A percentile compares a stretch with the other conserved stretches of the same genome.
phyloP scores from a whole-genome alignment of 2,329 filamentous ascomycete genomes.

The Graphilbum sp. region DNA sequence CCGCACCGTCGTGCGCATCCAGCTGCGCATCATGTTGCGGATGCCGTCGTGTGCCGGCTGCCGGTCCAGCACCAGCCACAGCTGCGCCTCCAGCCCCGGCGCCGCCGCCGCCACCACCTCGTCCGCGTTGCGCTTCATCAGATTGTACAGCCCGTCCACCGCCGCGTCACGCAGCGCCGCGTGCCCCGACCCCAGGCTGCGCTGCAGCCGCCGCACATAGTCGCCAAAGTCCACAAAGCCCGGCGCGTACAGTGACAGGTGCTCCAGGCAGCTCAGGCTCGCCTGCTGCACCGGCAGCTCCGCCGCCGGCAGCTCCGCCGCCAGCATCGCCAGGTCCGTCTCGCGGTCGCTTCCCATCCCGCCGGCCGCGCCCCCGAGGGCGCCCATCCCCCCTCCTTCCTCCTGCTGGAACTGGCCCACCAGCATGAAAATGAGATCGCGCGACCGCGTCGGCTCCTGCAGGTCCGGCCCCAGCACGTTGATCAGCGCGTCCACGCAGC shows the following conservation, averaged over 20 bases:
- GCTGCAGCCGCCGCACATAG: conserved; percentile 73
- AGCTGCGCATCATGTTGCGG: conserved; percentile 78
- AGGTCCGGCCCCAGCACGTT: conserved; percentile 92
- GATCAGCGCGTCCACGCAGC: conserved; percentile 87
- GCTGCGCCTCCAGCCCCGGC: conserved; percentile 67
- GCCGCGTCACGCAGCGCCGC: conserved; percentile 60
- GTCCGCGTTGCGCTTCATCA: conserved; percentile 84
- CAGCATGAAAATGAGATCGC: conserved; percentile 78
- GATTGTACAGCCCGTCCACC: conserved; percentile 75
- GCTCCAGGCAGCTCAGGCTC: conserved; percentile 70
- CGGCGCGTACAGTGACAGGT: conserved; percentile 81
- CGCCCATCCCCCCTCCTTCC: too few relatives aligned
- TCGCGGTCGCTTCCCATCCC: too few relatives aligned
- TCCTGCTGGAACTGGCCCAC: conserved; percentile 71
- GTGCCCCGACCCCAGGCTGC: conserved; percentile 50
- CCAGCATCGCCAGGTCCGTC: not conserved
- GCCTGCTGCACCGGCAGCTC: conserved; percentile 56
- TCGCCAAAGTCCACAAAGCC: conserved; percentile 68
- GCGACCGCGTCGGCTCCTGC: conserved; percentile 80
- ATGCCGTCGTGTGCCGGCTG: conserved; percentile 62
- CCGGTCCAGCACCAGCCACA: conserved; percentile 80
- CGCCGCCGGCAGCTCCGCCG: not conserved
- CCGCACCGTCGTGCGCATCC: conserved; percentile 81
- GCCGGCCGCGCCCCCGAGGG: too few relatives aligned
- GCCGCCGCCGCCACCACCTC: conserved; percentile 66